Percentiles rank a stretch among this genome's conserved stretches.
phyloP scores from a whole-genome alignment of 192 early-diverging fungal species.

The Rhizophagus clarus region DNA sequence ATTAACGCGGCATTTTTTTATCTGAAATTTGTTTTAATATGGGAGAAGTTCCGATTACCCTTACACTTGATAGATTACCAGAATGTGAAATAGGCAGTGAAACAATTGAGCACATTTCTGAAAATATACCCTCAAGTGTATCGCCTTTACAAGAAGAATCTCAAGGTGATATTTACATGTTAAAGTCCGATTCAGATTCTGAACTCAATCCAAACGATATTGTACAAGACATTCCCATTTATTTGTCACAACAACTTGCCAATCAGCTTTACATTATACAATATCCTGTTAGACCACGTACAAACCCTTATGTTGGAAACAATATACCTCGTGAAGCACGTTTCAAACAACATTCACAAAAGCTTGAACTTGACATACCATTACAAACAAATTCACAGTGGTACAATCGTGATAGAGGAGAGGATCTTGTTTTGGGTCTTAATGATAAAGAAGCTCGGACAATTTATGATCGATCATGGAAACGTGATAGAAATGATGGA shows the following conservation, averaged over 20 bases:
- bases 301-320: constrained; percentile 46
- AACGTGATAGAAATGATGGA: constrained; percentile 47
- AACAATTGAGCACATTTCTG: neutral
- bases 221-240: constrained; percentile 79
- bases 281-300: constrained; percentile 69
- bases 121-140: neutral
- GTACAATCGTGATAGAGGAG: constrained; percentile 80
- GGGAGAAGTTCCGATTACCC: neutral
- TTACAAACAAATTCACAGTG: constrained; percentile 69
- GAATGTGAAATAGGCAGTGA: neutral
- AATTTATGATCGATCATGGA: constrained; percentile 47
- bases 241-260: constrained; percentile 66
- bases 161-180: neutral
- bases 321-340: constrained; percentile 64
- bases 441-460: constrained; percentile 74
- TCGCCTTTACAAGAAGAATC: neutral
- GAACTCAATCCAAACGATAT: constrained; percentile 43
- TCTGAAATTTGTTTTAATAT: neutral
- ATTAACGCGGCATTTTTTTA: neutral
- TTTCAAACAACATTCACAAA: constrained; percentile 80
- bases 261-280: constrained; percentile 81
- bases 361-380: constrained; percentile 85
- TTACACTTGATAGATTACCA: neutral
- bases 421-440: constrained; percentile 73
- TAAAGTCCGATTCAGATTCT: neutral